Percentiles rank a stretch among this genome's conserved stretches.
phyloP scores from a whole-genome alignment of 208 protist genomes.

The Acanthamoeba healyi region DNA sequence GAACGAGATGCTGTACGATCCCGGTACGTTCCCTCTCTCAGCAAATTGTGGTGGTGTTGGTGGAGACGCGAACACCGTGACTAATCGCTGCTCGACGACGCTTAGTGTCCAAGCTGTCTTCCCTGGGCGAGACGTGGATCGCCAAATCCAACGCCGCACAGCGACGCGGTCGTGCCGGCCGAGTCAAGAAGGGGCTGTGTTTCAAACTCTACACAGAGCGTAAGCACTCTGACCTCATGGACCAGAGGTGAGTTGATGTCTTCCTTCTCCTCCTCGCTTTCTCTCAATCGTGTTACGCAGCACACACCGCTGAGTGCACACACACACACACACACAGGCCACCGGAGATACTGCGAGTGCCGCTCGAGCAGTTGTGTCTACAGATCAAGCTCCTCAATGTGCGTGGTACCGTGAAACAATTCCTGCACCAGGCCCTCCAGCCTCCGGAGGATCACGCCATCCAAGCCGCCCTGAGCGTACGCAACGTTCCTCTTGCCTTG shows the following conservation, averaged over 20 bases:
- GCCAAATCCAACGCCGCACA: conserved; percentile 95
- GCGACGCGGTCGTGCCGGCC: conserved; percentile 96
- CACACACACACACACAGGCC: too few species aligned
- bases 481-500: neutral
- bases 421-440: conserved; percentile 83
- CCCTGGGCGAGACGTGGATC: conserved; percentile 91
- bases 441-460: conserved; percentile 78
- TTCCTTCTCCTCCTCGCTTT: neutral
- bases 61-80: too few species aligned
- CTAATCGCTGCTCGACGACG: too few species aligned
- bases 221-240: neutral
- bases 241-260: neutral
- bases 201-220: conserved; percentile 95
- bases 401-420: conserved; percentile 36
- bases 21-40: neutral
- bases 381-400: conserved; percentile 90
- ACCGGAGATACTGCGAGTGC: conserved; percentile 97
- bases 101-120: conserved; percentile 68
- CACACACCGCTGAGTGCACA: too few species aligned
- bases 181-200: conserved; percentile 96
- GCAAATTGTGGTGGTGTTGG: neutral
- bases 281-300: too few species aligned
- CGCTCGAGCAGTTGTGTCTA: conserved; percentile 96
- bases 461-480: conserved; percentile 71
- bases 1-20: conserved; percentile 94